A percentile compares a stretch with the other conserved stretches of the same genome.
Conservation (phyloP, 805 yeast species). For the Maudiozyma barnettii region DNA sequence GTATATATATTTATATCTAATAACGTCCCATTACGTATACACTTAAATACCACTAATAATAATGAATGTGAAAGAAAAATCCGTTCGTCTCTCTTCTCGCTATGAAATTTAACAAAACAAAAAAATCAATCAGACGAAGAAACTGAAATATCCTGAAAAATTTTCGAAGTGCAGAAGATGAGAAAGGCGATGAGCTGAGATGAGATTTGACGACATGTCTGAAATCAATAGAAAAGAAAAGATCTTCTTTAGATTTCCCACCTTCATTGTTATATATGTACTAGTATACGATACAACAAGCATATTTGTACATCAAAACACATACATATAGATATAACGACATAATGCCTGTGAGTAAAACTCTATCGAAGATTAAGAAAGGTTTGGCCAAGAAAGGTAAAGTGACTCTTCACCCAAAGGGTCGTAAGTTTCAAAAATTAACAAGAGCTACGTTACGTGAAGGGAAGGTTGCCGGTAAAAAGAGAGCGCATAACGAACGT, state of each 20-base stretch:
- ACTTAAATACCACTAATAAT: too few species aligned
- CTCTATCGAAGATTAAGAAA: conserved; percentile 27
- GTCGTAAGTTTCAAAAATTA: conserved; percentile 77
- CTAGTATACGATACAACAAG: background rate
- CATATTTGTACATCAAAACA: too few species aligned
- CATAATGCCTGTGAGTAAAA: conserved; percentile 29
- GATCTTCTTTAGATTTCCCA: background rate
- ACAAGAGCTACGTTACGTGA: conserved; percentile 84
- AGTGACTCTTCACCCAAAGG: conserved; percentile 60
- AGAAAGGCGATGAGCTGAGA: background rate
- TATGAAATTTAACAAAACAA: too few species aligned
- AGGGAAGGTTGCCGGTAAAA: conserved; percentile 52
- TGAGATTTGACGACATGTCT: too few species aligned
- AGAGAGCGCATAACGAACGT: conserved; percentile 46
- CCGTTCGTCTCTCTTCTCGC: too few species aligned
- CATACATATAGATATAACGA: background rate
- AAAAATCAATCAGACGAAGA: background rate
- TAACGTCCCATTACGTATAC: too few species aligned
- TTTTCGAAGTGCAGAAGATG: background rate
- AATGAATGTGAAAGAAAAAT: too few species aligned
- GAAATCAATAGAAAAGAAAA: too few species aligned
- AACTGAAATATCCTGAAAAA: background rate
- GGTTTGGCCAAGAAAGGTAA: conserved; percentile 18
- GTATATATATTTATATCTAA: too few species aligned
- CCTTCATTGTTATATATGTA: background rate